Conservation (phyloP, 2,329 filamentous ascomycete species). For the Cordyceps sp. region DNA sequence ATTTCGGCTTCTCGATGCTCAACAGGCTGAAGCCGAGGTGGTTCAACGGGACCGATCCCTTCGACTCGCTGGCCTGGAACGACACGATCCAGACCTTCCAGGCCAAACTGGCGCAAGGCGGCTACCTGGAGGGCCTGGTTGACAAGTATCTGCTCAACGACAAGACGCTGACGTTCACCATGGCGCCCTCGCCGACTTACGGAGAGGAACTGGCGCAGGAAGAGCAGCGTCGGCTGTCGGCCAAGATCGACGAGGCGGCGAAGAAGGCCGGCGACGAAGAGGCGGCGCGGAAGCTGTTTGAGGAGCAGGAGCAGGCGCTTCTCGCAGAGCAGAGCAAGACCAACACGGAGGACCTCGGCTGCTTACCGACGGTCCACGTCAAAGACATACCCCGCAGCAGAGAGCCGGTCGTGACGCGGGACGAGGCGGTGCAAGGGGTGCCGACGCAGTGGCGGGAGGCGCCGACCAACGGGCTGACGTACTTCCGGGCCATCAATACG, state of each 20-base stretch:
- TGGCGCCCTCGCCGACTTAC: slow-evolving; percentile 70
- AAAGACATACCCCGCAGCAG: slow-evolving; percentile 73
- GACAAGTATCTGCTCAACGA: slow-evolving; percentile 85
- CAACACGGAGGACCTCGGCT: slow-evolving; percentile 70
- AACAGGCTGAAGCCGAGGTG: slow-evolving; percentile 79
- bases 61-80: slow-evolving; percentile 83
- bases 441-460: slow-evolving; percentile 82
- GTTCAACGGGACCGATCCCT: slow-evolving; percentile 92
- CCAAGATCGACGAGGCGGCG: slow-evolving; percentile 56
- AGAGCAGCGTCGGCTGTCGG: slow-evolving; percentile 57
- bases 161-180: slow-evolving; percentile 79
- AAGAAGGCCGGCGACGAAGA: slow-evolving; percentile 53
- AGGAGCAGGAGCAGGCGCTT: slow-evolving; percentile 63
- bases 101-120: slow-evolving; percentile 51
- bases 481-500: slow-evolving; percentile 78
- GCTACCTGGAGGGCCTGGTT: slow-evolving; percentile 70
- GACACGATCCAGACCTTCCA: slow-evolving; percentile 76
- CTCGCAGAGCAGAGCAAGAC: slow-evolving; percentile 72
- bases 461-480: slow-evolving; percentile 88
- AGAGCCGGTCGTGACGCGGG: slow-evolving; percentile 40
- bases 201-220: slow-evolving; percentile 58
- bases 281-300: slow-evolving; percentile 54
- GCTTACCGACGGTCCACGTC: slow-evolving; percentile 74
- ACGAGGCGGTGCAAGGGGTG: slow-evolving; percentile 47
- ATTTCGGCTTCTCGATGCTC: slow-evolving; percentile 82